phyloP scores from a whole-genome alignment of 805 yeast genomes.

The Osmozyma mogii region DNA sequence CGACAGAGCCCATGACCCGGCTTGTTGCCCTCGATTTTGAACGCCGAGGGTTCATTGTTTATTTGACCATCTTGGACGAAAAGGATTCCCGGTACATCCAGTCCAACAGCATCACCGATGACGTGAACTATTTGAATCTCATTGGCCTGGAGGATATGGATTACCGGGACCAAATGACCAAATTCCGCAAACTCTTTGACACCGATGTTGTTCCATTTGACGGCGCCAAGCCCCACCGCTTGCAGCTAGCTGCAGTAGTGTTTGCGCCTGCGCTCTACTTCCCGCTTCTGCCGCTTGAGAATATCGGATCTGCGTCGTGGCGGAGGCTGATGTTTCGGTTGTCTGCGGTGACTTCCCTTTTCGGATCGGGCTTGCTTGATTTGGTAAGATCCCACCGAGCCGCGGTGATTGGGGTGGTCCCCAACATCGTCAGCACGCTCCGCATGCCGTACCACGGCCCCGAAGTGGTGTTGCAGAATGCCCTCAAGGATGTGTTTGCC shows the following conservation, averaged over 20 bases:
- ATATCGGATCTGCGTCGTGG: constrained; percentile 47
- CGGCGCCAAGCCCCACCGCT: constrained; percentile 47
- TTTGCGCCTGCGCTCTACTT: constrained; percentile 63
- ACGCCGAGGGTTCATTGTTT: constrained; percentile 73
- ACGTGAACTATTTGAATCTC: constrained; percentile 58
- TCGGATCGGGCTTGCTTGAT: constrained; percentile 48
- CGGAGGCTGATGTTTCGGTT: constrained; percentile 38
- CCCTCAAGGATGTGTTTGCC: constrained; percentile 31
- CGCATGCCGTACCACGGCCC: constrained; percentile 57
- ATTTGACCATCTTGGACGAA: constrained; percentile 62
- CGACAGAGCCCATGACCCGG: constrained; percentile 64
- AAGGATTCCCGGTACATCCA: constrained; percentile 45
- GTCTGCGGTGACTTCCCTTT: constrained; percentile 40
- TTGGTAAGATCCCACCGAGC: constrained; percentile 43
- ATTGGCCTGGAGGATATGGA: constrained; percentile 37
- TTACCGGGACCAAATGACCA: too few relatives aligned
- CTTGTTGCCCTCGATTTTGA: constrained; percentile 68
- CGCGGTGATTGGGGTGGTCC: constrained; percentile 45
- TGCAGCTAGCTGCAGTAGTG: constrained; percentile 56
- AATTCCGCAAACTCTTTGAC: constrained; percentile 41
- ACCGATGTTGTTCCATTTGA: constrained; percentile 52
- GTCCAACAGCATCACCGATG: constrained; percentile 53
- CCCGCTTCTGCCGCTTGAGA: constrained; percentile 62
- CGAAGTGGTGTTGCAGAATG: constrained; percentile 46
- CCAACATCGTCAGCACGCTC: constrained; percentile 47